Base-by-base conservation (phyloP, 78 protist species). In the Speleostelium caveatum region DNA sequence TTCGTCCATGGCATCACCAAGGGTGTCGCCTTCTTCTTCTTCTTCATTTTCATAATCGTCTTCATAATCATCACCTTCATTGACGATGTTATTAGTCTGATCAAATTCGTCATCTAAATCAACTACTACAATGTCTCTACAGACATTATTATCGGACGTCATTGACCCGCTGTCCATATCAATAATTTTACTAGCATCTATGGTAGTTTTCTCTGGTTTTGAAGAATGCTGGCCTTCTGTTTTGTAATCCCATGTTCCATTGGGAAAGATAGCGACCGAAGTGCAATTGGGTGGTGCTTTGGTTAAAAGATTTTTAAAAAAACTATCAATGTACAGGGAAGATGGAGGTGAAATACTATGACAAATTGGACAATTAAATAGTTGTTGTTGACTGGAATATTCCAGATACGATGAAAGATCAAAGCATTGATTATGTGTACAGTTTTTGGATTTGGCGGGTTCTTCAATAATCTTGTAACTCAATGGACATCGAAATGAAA, bases 351-450 rank as follows among this genome's bases (percentile, higher is more conserved):
- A 56, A 0, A 45, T 26, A 2, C 10, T 21, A 76, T 76, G 74
- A 58, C 86, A 76, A 10, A 76, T 62, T 30, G 86, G 86, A 63
- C 86, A 76, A 63, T 76, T 76, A 61, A 59, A 76, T 10, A 76
- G 45, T 49, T 76, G 86, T 76, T 76, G 86, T 62, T 76, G 86
- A 33, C 30, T 63, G 26, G 86, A 59, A 42, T 63, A 76, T 19
- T 76, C 67, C 38, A 62, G 33, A 41, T 36, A 60, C 28, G 45
- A 58, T 24, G 22, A 24, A 12, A 72, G 32, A 62, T 76, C 86
- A 49, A 76, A 76, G 42, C 86, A 76, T 45, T 76, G 86, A 63
- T 26, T 60, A 42, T 76, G 86, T 22, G 71, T 60, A 30, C 86
- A 76, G 5, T 41, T 33, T 59, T 21, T 38, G 0, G 86, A 38